A percentile compares a stretch with the other conserved stretches of the same genome.
Evolutionary conservation across 1,284 basidiomycete genomes (phyloP).

Genomic region (Malassezia restricta): DNA sequence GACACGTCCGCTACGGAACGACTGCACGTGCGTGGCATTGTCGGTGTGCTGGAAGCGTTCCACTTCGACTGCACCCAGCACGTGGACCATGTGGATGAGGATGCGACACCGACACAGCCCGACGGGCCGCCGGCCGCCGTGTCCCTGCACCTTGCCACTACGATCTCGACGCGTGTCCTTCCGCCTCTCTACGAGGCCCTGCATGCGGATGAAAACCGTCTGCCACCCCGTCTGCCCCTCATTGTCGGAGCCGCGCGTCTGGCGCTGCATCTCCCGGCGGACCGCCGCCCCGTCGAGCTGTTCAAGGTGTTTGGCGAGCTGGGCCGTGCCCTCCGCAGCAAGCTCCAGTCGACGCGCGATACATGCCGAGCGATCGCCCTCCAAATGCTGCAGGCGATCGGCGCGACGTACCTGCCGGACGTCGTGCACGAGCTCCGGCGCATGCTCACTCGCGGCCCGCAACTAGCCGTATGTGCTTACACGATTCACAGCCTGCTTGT

Average conservation of each 20-base stretch:
- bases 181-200: constrained; percentile 41
- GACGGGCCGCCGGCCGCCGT: not conserved
- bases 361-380: constrained; percentile 71
- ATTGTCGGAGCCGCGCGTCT: constrained; percentile 77
- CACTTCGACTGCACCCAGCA: constrained; percentile 55
- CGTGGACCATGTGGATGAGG: constrained; percentile 53
- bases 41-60: constrained; percentile 79
- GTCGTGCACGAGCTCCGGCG: constrained; percentile 69
- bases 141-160: constrained; percentile 10
- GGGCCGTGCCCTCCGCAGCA: constrained; percentile 75
- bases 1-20: constrained; percentile 10
- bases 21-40: constrained; percentile 65
- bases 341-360: constrained; percentile 85
- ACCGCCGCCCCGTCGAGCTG: constrained; percentile 54
- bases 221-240: constrained; percentile 63
- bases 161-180: constrained; percentile 19
- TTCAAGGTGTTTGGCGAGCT: constrained; percentile 68
- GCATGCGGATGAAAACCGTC: constrained; percentile 59
- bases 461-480: constrained; percentile 81
- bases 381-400: constrained; percentile 66
- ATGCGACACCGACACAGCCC: not conserved
- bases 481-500: constrained; percentile 70
- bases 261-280: constrained; percentile 65
- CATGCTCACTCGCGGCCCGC: constrained; percentile 77
- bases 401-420: constrained; percentile 61